These are phyloP conservation scores for Lipomyces mesembrius DNA, from an alignment of 805 yeast species.

Conservation along the genomic window DNA sequence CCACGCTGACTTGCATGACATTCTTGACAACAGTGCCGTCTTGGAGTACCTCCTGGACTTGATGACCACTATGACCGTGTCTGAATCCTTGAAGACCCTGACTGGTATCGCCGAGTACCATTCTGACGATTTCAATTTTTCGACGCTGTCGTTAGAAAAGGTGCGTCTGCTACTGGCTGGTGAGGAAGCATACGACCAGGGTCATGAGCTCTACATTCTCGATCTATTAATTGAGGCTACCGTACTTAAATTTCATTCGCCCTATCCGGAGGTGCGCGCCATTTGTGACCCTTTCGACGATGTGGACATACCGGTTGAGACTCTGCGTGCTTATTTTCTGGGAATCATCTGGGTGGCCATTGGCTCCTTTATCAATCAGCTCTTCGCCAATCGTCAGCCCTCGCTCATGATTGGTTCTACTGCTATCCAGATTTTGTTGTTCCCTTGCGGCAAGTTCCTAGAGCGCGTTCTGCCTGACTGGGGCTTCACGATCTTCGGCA, in stretches of 20 bases:
- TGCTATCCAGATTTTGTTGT: constrained; percentile 66
- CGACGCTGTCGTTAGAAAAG: constrained; percentile 2
- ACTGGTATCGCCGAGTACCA: constrained; percentile 4
- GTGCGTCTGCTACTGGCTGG: constrained; percentile 11
- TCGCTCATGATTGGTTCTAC: constrained; percentile 61
- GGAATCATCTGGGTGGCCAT: constrained; percentile 59
- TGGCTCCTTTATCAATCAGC: constrained; percentile 63
- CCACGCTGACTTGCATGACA: constrained; percentile 25
- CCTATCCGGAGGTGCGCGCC: constrained; percentile 71
- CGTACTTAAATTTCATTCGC: constrained; percentile 40
- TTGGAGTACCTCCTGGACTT: constrained; percentile 51
- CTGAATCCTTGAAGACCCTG: constrained; percentile 47
- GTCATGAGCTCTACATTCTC: constrained; percentile 16
- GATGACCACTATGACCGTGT: constrained; percentile 40
- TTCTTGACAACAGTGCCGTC: constrained; percentile 18
- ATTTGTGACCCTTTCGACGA: constrained; percentile 66
- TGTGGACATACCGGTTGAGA: constrained; percentile 52
- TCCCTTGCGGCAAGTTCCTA: constrained; percentile 57
- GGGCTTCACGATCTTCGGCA: constrained; percentile 42
- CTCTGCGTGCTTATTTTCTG: constrained; percentile 58
- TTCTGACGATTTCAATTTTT: constrained; percentile 16
- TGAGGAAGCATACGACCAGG: constrained; percentile 33
- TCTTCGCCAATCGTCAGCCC: constrained; percentile 62
- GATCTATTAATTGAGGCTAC: constrained; percentile 18
- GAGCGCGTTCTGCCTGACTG: constrained; percentile 22